A percentile compares a stretch with the other conserved stretches of the same genome.
Evolutionary conservation across 805 yeast genomes (phyloP).

Genomic region (Alloascoidea hylecoeti): DNA sequence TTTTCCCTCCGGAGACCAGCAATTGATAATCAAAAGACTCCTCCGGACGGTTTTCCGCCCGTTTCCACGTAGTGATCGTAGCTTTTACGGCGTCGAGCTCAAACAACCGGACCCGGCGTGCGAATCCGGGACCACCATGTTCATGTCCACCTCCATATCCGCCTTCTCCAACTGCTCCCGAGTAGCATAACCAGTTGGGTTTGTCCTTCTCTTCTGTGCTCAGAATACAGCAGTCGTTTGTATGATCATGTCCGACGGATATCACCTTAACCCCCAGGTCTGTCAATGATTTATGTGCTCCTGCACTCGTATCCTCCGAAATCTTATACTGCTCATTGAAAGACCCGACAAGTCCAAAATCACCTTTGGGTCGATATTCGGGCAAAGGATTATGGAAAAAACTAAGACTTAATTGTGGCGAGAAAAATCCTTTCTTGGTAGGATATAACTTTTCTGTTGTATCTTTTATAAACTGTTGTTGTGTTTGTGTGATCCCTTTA

Average conservation of each 20-base stretch:
- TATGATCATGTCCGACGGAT: conserved; percentile 90
- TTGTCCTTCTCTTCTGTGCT: conserved; percentile 23
- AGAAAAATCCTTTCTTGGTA: background rate
- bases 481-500: background rate
- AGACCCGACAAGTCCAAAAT: conserved; percentile 38
- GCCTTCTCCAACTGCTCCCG: conserved; percentile 91
- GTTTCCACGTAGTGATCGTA: conserved; percentile 55
- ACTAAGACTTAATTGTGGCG: conserved; percentile 57
- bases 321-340: conserved; percentile 67
- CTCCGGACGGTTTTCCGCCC: conserved; percentile 43
- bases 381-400: conserved; percentile 93
- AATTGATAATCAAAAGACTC: conserved; percentile 33
- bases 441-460: background rate
- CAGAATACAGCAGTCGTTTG: conserved; percentile 76
- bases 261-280: conserved; percentile 59
- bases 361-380: conserved; percentile 43
- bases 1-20: conserved; percentile 31
- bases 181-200: conserved; percentile 77
- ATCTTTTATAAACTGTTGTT: background rate
- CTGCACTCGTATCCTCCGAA: conserved; percentile 50
- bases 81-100: conserved; percentile 40
- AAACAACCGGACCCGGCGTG: conserved; percentile 65
- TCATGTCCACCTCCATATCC: conserved; percentile 98
- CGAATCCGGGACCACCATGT: conserved; percentile 81
- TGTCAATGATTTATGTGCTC: conserved; percentile 43